Percentiles rank a stretch among this genome's conserved stretches.
These are phyloP conservation scores for Hypoxylon sp. DNA, from an alignment of 2,329 filamentous ascomycete genomes.

Conservation along the genomic window DNA sequence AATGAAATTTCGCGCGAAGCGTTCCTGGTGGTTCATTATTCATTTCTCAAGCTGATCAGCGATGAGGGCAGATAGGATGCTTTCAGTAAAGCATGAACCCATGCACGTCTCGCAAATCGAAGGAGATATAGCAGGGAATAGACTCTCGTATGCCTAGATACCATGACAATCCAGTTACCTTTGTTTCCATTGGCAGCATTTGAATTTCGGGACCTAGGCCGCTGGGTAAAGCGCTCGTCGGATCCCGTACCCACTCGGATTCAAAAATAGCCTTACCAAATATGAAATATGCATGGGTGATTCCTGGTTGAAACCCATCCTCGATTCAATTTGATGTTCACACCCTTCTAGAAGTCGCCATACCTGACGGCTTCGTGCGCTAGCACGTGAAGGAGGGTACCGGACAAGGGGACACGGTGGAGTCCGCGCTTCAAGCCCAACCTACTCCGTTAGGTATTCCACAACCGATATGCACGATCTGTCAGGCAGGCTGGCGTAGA, in stretches of 20 bases:
- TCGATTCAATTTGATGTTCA: constrained; percentile 23
- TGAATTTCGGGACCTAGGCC: constrained; percentile 19
- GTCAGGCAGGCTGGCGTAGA: constrained; percentile 36
- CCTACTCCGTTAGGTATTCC: constrained; percentile 40
- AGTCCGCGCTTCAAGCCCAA: constrained; percentile 40
- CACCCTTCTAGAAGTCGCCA: constrained; percentile 25
- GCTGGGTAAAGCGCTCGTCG: constrained; percentile 3
- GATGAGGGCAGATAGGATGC: neutral
- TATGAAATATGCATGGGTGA: constrained; percentile 15
- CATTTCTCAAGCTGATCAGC: neutral
- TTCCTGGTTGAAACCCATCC: constrained; percentile 14
- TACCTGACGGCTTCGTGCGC: constrained; percentile 31
- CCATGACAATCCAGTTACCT: constrained; percentile 12
- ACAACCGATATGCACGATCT: constrained; percentile 29
- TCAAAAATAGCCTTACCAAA: constrained; percentile 24
- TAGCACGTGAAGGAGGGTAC: constrained; percentile 40
- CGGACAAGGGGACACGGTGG: constrained; percentile 32
- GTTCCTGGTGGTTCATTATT: constrained; percentile 1
- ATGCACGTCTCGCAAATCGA: neutral
- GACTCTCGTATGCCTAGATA: constrained; percentile 17
- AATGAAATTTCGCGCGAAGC: constrained; percentile 5
- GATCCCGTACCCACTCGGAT: constrained; percentile 17
- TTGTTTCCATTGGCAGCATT: constrained; percentile 24
- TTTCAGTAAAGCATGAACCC: constrained; percentile 6
- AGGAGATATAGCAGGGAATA: neutral